A percentile compares a stretch with the other conserved stretches of the same genome.
These are phyloP conservation scores for Barbarea vulgaris DNA, from an alignment of 345 rosid species.

Conservation along the genomic window DNA sequence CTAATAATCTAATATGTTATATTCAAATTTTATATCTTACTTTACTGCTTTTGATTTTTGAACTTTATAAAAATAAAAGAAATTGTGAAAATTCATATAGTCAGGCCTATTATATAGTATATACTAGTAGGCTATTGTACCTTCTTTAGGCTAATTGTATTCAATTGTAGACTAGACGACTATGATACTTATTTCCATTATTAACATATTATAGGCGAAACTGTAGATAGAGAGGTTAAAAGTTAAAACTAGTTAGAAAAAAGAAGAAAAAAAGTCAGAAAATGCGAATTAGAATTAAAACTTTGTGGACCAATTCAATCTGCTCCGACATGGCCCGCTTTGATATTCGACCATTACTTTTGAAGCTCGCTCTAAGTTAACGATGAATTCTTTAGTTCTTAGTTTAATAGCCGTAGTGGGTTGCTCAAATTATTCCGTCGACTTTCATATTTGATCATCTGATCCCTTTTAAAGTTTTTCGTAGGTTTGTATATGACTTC, in stretches of 20 bases:
- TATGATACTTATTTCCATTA: neutral
- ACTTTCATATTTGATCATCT: conserved; percentile 22
- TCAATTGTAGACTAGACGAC: neutral
- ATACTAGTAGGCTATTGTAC: neutral
- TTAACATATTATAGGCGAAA: neutral
- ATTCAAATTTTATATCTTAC: neutral
- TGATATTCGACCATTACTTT: conserved; percentile 8
- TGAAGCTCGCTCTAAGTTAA: conserved; percentile 8
- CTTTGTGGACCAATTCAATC: conserved; percentile 17
- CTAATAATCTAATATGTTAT: neutral
- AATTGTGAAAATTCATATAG: neutral
- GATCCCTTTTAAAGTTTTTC: neutral
- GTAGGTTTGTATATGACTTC: conserved; percentile 6
- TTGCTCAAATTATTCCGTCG: conserved; percentile 31
- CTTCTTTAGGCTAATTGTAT: neutral
- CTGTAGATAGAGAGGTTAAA: neutral
- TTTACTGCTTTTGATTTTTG: neutral
- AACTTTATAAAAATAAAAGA: neutral
- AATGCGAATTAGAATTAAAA: neutral
- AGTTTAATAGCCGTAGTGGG: conserved; percentile 23
- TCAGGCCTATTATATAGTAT: neutral
- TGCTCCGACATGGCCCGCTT: conserved; percentile 30
- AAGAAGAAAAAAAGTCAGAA: neutral
- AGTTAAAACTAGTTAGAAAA: neutral
- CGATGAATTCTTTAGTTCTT: neutral